These are phyloP conservation scores for Cutaneotrichosporon sp. DNA, from an alignment of 1,284 basidiomycete species.

Conservation along the genomic window DNA sequence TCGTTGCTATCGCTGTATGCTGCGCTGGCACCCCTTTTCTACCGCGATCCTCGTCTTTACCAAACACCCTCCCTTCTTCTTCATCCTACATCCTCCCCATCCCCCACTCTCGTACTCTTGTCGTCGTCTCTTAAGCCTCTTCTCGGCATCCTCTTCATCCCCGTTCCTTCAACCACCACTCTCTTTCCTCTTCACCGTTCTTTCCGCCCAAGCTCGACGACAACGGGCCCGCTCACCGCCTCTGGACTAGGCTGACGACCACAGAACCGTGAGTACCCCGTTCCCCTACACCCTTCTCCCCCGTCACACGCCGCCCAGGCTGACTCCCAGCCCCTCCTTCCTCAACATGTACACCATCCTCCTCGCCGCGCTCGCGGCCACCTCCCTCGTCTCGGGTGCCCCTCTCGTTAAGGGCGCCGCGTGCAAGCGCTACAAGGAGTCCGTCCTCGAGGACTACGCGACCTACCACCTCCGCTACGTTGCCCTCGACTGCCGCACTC, in stretches of 20 bases:
- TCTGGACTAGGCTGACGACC: neutral
- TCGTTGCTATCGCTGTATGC: no score
- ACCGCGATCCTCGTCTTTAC: no score
- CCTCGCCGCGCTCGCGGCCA: conserved; percentile 53
- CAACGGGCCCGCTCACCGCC: neutral
- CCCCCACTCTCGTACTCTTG: no score
- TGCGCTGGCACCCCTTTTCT: no score
- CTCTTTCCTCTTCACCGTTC: neutral
- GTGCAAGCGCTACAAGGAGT: conserved; percentile 35
- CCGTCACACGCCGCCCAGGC: no score
- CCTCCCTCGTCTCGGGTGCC: conserved; percentile 58
- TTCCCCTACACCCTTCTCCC: neutral
- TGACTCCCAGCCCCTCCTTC: neutral
- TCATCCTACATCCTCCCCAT: neutral
- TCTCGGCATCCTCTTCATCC: no score
- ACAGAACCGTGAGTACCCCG: neutral
- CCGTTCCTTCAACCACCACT: neutral
- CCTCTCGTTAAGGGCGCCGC: no score
- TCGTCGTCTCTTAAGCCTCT: neutral
- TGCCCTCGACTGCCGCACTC: conserved; percentile 58
- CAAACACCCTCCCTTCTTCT: neutral
- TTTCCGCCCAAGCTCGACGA: neutral
- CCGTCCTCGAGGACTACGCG: conserved; percentile 60
- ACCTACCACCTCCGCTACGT: conserved; percentile 68
- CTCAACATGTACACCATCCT: neutral